Percentiles rank a stretch among this genome's conserved stretches.
Conservation (phyloP, 2,329 filamentous ascomycete genomes). For the Curvularia verruculosa region DNA sequence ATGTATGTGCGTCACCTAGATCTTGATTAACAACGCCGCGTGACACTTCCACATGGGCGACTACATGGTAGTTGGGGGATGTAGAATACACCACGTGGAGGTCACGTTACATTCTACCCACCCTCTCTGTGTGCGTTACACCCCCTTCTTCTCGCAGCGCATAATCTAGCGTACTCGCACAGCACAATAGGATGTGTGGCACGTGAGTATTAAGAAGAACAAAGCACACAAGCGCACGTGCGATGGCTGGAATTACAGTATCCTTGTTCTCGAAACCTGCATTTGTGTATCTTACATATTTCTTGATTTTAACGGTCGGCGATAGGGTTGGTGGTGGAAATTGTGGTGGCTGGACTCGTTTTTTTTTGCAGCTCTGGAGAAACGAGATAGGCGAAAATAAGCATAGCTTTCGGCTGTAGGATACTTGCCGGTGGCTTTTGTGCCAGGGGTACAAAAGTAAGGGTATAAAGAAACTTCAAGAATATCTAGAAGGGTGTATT, state of each 20-base stretch:
- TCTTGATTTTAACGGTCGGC: too few species aligned
- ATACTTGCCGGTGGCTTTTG: too few species aligned
- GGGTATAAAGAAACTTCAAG: neutral
- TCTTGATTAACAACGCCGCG: neutral
- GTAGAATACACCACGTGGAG: neutral
- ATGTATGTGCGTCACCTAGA: neutral
- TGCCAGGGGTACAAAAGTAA: neutral
- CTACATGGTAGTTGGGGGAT: neutral
- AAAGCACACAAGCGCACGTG: neutral
- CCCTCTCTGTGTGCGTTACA: neutral
- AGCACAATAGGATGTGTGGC: slow-evolving; percentile 8
- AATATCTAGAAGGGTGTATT: neutral
- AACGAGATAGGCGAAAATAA: neutral
- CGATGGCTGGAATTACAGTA: neutral
- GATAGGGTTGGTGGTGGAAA: too few species aligned
- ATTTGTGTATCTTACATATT: too few species aligned
- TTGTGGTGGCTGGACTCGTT: neutral
- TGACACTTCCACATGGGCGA: neutral
- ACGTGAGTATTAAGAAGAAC: neutral
- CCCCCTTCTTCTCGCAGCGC: slow-evolving; percentile 35
- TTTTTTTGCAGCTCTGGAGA: neutral
- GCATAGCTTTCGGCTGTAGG: neutral
- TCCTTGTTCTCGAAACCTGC: too few species aligned
- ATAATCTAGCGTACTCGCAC: slow-evolving; percentile 44
- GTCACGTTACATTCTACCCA: neutral